These are phyloP conservation scores for Claviceps sp. DNA, from an alignment of 2,329 filamentous ascomycete species.

Conservation along the genomic window DNA sequence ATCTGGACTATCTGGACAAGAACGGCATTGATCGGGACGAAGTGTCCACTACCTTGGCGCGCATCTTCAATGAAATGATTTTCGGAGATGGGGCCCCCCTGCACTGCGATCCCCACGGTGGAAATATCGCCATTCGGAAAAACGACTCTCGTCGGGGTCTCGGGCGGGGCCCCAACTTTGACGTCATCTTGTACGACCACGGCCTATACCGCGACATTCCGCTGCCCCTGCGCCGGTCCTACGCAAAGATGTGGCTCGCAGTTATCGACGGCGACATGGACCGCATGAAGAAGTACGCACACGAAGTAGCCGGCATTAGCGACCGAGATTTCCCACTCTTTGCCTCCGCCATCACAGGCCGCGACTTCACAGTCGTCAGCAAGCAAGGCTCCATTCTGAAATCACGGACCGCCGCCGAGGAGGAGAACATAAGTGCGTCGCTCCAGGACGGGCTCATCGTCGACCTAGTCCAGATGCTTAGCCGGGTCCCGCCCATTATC, in stretches of 20 bases:
- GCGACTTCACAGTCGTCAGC: constrained; percentile 72
- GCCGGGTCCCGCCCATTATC: constrained; percentile 81
- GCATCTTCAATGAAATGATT: constrained; percentile 99
- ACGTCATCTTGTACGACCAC: constrained; percentile 92
- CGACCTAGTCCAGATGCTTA: constrained; percentile 76
- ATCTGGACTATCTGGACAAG: constrained; percentile 71
- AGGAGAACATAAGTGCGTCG: constrained; percentile 71
- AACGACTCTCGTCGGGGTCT: constrained; percentile 45
- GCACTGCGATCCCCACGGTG: constrained; percentile 94
- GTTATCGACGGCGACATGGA: constrained; percentile 81
- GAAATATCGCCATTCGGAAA: constrained; percentile 84
- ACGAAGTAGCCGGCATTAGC: constrained; percentile 76
- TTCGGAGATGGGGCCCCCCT: constrained; percentile 79
- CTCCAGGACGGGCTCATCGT: constrained; percentile 80
- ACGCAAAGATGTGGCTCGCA: constrained; percentile 95
- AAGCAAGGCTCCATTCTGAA: constrained; percentile 39
- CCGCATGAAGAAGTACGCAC: constrained; percentile 76
- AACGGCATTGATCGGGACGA: constrained; percentile 89
- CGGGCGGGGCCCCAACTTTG: constrained; percentile 58
- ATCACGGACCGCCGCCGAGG: constrained; percentile 60
- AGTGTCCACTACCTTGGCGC: constrained; percentile 78
- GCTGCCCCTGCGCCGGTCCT: constrained; percentile 60
- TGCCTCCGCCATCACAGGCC: constrained; percentile 87
- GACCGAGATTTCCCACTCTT: constrained; percentile 92
- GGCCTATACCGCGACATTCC: constrained; percentile 92